Evolutionary conservation across 2,329 filamentous ascomycete species (phyloP).

Genomic region (Cercospora sp.): DNA sequence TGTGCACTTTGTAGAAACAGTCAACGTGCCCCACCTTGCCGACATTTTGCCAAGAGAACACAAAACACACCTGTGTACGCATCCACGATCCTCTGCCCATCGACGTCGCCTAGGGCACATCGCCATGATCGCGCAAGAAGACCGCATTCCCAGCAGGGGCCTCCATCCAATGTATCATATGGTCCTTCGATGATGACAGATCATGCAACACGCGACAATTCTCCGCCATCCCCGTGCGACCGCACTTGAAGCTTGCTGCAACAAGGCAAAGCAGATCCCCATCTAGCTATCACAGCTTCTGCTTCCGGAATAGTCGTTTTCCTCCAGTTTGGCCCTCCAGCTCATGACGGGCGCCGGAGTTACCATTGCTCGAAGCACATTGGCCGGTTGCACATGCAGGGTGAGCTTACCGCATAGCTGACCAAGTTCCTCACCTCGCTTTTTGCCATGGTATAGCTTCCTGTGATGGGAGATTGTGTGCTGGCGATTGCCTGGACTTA

Average conservation of each 20-base stretch:
- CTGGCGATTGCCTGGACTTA: background rate
- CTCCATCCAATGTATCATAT: too few species aligned
- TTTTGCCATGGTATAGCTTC: background rate
- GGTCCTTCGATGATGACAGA: background rate
- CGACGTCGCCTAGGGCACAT: background rate
- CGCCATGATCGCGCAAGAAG: background rate
- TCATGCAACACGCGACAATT: background rate
- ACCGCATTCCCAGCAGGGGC: too few species aligned
- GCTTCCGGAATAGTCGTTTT: background rate
- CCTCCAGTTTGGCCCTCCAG: background rate
- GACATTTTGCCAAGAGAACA: background rate
- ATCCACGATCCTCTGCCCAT: background rate
- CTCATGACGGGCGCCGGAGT: background rate
- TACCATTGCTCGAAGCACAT: background rate
- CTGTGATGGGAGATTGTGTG: background rate
- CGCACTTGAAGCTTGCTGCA: background rate
- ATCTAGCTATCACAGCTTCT: conserved; percentile 1
- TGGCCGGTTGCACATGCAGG: background rate
- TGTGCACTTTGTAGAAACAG: background rate
- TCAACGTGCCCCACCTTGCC: background rate
- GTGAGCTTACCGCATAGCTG: background rate
- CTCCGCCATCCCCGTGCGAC: background rate
- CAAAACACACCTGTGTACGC: background rate
- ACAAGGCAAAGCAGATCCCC: conserved; percentile 3
- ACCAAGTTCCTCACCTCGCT: background rate